Conservation (phyloP, 805 yeast species). For the Candida chilensis region DNA sequence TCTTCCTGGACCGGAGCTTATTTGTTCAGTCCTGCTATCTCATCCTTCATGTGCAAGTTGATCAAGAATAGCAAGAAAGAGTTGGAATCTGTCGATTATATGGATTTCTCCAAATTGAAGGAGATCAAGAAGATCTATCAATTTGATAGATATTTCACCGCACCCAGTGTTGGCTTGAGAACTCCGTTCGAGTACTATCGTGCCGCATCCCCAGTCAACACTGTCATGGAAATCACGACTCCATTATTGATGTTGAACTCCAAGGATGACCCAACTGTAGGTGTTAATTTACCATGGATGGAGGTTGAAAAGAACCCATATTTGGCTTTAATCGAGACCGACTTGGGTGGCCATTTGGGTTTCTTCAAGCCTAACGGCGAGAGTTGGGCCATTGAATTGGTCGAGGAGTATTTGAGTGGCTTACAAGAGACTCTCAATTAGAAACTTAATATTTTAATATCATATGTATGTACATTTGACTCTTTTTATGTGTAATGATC, state of each 20-base stretch:
- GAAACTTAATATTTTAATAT: no score
- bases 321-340: conserved; percentile 46
- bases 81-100: no score
- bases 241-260: conserved; percentile 62
- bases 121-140: conserved; percentile 31
- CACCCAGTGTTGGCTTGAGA: conserved; percentile 56
- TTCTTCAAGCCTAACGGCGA: conserved; percentile 54
- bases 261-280: conserved; percentile 68
- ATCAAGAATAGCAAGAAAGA: conserved; percentile 23
- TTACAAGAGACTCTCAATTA: no score
- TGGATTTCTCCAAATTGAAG: no score
- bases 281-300: conserved; percentile 40
- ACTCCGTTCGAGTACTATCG: conserved; percentile 60
- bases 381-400: conserved; percentile 48
- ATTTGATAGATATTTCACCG: conserved; percentile 61
- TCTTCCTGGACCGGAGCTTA: conserved; percentile 22
- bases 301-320: conserved; percentile 52
- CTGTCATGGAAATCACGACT: conserved; percentile 42
- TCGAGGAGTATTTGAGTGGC: conserved; percentile 18
- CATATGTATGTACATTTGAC: no score
- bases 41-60: conserved; percentile 19
- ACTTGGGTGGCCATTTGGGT: conserved; percentile 78
- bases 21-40: conserved; percentile 21
- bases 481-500: no score
- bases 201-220: conserved; percentile 45